phyloP scores from a whole-genome alignment of 2,329 filamentous ascomycete genomes.

The Thielaviopsis punctulata region DNA sequence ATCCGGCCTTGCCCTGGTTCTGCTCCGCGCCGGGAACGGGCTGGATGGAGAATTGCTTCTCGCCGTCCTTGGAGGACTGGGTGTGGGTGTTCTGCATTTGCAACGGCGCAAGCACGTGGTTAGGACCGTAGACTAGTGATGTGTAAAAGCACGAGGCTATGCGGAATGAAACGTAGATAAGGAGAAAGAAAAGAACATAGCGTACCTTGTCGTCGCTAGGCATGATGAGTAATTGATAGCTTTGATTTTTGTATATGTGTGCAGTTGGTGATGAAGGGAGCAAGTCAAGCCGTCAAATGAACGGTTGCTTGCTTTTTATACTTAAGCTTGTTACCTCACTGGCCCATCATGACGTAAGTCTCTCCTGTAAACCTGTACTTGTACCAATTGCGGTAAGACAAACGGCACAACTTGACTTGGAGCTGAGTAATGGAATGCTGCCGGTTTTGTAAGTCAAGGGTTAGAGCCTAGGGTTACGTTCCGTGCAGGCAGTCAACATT shows the following conservation, averaged over 20 bases:
- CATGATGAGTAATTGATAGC: slow-evolving; percentile 1
- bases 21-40: slow-evolving; percentile 21
- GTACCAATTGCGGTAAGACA: background rate
- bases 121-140: slow-evolving; percentile 8
- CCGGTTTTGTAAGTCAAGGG: background rate
- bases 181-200: slow-evolving; percentile 6
- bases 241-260: background rate
- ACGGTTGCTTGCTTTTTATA: background rate
- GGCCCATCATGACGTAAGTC: background rate
- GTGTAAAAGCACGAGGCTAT: slow-evolving; percentile 4
- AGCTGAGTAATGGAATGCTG: background rate
- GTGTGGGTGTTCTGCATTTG: slow-evolving; percentile 1
- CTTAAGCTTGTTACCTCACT: background rate
- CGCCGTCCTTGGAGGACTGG: slow-evolving; percentile 14
- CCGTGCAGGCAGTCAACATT: background rate
- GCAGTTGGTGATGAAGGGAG: background rate
- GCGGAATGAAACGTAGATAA: slow-evolving; percentile 5
- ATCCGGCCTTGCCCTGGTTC: slow-evolving; percentile 16
- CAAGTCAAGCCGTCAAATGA: background rate
- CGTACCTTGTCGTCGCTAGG: slow-evolving; percentile 11
- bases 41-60: slow-evolving; percentile 29
- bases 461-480: background rate
- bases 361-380: background rate
- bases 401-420: background rate
- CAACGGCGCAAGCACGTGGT: slow-evolving; percentile 1